Base-by-base conservation (phyloP, 2,329 filamentous ascomycete species). In the Penicillium sclerotiorum region DNA sequence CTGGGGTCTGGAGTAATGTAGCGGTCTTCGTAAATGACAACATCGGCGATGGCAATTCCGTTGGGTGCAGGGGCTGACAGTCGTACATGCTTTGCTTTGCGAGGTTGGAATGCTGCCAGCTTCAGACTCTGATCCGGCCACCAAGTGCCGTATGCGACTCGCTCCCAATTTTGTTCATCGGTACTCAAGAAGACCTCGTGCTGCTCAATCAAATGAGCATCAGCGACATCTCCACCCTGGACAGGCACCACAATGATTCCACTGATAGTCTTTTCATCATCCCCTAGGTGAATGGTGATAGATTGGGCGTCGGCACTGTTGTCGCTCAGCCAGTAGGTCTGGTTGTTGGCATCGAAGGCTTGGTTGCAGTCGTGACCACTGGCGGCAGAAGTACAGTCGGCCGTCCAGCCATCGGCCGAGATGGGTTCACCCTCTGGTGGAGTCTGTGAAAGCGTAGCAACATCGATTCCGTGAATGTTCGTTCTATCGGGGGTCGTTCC, bases 81-180 rank as follows among this genome's bases (percentile, higher is more conserved):
- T 39, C 42, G 44, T 1, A 56, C 15, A 23, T 50, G 50, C 25
- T 42, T 21, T 20, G 39, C 53, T 11, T 49, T 45, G 22, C 27
- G 33, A 6, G 53, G 53, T 32, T 56, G 49, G 23, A 56, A 56
- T 6, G 47, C 47, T 7, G 49, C 44, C 28, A 56, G 20, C 21
- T 53, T 53, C 30, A 15, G 35, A 33, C 21, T 44, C 11, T 47
- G n/a, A 40, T 56, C 53, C 3, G 49, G 49, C 53, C 53, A 56
- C 53, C 53, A 56, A 8, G 47, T 49, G 28, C 53, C 53, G 25
- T 56, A 52, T 13, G 53, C 39, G 22, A 56, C 53, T 30, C 23
- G 8, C 1, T 42, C 40, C 53, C 53, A 56, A 9, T 33, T 45
- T 17, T 45, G 6, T 3, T 30, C 33, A 44, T 52, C 39, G 18